Evolutionary conservation across 1,284 basidiomycete genomes (phyloP).

Genomic region (Cutaneotrichosporon sp.): DNA sequence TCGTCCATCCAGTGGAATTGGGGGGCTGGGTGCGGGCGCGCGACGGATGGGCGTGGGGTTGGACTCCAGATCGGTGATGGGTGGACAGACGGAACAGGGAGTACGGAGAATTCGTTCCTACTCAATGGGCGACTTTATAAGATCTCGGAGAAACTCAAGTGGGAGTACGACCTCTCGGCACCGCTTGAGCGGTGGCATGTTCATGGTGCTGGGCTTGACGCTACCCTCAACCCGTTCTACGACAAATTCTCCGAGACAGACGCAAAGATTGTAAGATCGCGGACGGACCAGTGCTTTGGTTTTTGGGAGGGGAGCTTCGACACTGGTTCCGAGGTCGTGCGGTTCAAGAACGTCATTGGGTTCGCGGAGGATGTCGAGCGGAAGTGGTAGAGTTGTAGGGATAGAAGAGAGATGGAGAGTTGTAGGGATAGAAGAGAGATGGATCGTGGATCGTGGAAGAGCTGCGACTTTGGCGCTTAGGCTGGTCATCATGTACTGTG

Average conservation of each 20-base stretch:
- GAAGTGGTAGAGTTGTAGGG: conserved; percentile 11
- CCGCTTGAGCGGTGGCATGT: conserved; percentile 19
- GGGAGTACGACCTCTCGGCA: conserved; percentile 18
- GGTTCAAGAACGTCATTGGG: conserved; percentile 17
- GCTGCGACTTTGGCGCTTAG: no score
- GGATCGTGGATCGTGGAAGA: background rate
- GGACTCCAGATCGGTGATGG: conserved; percentile 22
- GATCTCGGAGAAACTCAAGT: conserved; percentile 18
- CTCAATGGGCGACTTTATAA: conserved; percentile 16
- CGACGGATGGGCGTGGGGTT: conserved; percentile 11
- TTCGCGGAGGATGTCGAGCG: conserved; percentile 22
- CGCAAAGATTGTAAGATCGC: background rate
- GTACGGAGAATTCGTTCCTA: conserved; percentile 21
- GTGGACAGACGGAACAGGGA: conserved; percentile 25
- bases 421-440: background rate
- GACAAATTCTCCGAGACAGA: conserved; percentile 13
- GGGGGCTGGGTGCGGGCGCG: conserved; percentile 16
- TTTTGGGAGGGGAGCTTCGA: conserved; percentile 20
- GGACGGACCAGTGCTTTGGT: conserved; percentile 22
- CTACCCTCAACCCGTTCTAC: conserved; percentile 15
- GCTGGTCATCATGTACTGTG: no score
- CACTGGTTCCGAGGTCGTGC: conserved; percentile 18
- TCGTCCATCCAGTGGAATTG: conserved; percentile 21
- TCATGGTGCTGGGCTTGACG: conserved; percentile 20
- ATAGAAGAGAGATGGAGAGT: no score